A percentile compares a stretch with the other conserved stretches of the same genome.
phyloP scores from a whole-genome alignment of 768 basidiomycete genomes.

The Auricularia heimuer region DNA sequence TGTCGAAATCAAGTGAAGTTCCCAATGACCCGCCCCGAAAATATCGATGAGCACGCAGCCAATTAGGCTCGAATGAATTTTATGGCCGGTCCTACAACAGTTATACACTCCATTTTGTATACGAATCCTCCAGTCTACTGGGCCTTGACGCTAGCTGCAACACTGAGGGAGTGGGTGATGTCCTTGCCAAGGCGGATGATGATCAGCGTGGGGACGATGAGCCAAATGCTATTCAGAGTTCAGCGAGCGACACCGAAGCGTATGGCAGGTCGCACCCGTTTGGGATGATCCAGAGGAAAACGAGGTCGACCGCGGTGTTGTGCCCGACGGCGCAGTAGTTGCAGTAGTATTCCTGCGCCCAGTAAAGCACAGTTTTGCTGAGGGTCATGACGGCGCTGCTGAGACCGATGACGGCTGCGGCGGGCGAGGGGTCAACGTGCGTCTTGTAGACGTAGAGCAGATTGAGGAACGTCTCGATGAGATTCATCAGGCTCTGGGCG shows the following conservation, averaged over 20 bases:
- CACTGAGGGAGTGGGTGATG: conserved; percentile 36
- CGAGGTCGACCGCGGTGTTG: conserved; percentile 41
- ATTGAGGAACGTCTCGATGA: conserved; percentile 72
- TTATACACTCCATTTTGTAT: neutral
- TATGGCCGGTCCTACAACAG: too few relatives aligned
- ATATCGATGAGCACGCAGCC: too few relatives aligned
- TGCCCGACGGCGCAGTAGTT: conserved; percentile 66
- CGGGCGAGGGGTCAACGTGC: conserved; percentile 48
- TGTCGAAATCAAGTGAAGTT: too few relatives aligned
- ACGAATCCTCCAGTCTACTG: neutral
- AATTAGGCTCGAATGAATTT: too few relatives aligned
- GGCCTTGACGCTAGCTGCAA: conserved; percentile 17
- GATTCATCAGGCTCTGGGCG: conserved; percentile 72
- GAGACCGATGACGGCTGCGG: conserved; percentile 69
- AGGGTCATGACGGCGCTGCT: conserved; percentile 66
- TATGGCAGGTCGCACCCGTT: conserved; percentile 51
- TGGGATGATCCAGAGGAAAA: conserved; percentile 62
- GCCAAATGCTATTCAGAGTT: conserved; percentile 49
- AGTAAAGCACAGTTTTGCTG: conserved; percentile 79
- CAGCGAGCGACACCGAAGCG: neutral
- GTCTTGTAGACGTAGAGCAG: conserved; percentile 66
- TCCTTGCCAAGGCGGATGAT: conserved; percentile 52
- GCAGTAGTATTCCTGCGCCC: conserved; percentile 71
- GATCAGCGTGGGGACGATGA: conserved; percentile 59
- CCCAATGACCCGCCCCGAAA: too few relatives aligned